A percentile compares a stretch with the other conserved stretches of the same genome.
Evolutionary conservation across 169 alveolate genomes (phyloP).

Genomic region (Pseudocohnilembus persalinus): DNA sequence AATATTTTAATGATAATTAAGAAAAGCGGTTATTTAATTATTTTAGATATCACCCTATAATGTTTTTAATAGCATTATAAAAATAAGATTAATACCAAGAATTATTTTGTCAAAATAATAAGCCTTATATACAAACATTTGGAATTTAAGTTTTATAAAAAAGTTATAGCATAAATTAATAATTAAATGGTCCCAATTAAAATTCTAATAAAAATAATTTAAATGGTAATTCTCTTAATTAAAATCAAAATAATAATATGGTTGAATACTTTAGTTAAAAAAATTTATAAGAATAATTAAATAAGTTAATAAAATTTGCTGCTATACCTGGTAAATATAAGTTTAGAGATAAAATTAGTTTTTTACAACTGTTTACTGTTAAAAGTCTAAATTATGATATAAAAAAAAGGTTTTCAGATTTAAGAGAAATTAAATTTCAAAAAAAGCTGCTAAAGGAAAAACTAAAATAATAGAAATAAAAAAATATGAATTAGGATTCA

Average conservation of each 20-base stretch:
- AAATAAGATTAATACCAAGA: not conserved
- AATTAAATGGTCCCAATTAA: not conserved
- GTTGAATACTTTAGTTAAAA: too few species aligned
- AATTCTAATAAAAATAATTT: too few species aligned
- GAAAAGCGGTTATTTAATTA: not conserved
- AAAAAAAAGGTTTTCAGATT: constrained; percentile 1
- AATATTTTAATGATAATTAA: not conserved
- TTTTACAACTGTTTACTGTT: not conserved
- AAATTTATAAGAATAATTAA: too few species aligned
- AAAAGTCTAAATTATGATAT: constrained; percentile 16
- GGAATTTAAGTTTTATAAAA: not conserved
- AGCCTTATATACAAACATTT: not conserved
- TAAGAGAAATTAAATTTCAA: not conserved
- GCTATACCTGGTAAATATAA: constrained; percentile 19
- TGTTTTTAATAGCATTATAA: not conserved
- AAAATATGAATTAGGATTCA: not conserved
- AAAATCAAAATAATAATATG: too few species aligned
- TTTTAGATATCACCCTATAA: not conserved
- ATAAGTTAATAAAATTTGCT: constrained; percentile 5
- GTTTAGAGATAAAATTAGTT: constrained; percentile 21
- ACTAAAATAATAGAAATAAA: not conserved
- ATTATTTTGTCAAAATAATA: not conserved
- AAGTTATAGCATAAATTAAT: not conserved
- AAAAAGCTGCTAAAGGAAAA: not conserved
- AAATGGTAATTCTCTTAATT: not conserved